These are phyloP conservation scores for Penicillium sp. DNA, from an alignment of 2,329 filamentous ascomycete genomes.

Conservation along the genomic window DNA sequence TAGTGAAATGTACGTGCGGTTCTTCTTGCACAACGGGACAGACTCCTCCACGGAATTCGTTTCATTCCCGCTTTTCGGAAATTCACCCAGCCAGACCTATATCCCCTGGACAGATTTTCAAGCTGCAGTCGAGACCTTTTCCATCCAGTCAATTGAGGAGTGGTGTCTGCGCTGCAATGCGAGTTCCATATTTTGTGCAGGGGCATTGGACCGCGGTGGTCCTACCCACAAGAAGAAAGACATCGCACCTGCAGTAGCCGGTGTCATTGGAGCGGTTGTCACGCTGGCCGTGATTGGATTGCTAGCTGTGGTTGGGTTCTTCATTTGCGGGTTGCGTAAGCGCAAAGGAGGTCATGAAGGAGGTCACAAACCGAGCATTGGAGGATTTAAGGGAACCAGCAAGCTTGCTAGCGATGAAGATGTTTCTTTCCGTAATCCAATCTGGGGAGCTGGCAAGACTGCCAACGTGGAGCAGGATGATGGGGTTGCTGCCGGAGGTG, in stretches of 20 bases:
- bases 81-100: conserved; percentile 45
- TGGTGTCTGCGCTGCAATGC: conserved; percentile 56
- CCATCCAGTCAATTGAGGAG: conserved; percentile 44
- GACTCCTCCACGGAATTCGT: conserved; percentile 30
- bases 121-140: conserved; percentile 44
- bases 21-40: conserved; percentile 59
- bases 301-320: conserved; percentile 39
- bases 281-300: conserved; percentile 49
- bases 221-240: conserved; percentile 15
- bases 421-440: conserved; percentile 43
- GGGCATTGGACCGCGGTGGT: conserved; percentile 29
- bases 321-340: conserved; percentile 49
- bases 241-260: conserved; percentile 49
- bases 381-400: conserved; percentile 56
- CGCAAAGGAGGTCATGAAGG: conserved; percentile 26
- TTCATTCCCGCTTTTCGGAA: conserved; percentile 53
- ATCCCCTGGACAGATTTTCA: conserved; percentile 55
- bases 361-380: conserved; percentile 40
- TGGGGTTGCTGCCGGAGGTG: conserved; percentile 12
- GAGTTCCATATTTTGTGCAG: conserved; percentile 52
- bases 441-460: conserved; percentile 41
- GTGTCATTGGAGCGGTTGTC: conserved; percentile 57
- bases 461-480: conserved; percentile 30
- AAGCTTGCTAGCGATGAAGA: conserved; percentile 58
- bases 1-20: conserved; percentile 54